Evolutionary conservation across 2,329 filamentous ascomycete genomes (phyloP), one percentile per base, ranked within the genome.

Genomic region (Raffaelea albimanens): DNA sequence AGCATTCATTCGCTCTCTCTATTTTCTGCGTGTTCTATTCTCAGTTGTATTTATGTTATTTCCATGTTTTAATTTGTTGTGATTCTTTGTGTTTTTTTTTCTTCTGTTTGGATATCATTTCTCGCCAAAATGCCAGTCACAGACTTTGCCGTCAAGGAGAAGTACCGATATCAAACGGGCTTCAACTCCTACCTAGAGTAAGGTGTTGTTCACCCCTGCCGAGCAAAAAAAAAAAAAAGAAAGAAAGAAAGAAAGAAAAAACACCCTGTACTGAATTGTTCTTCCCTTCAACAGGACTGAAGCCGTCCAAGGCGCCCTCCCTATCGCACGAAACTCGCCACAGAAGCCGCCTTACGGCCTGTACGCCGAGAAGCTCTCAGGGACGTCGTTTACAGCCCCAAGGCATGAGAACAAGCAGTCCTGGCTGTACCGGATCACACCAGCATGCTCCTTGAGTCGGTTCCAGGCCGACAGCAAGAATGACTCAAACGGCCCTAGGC

Each of bases 131-230:
- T 78, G 74, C 71, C 72, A 9, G 64, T 70, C 50, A 76, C 73
- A 4, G 55, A 63, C 0, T 78, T 78, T 50, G 61, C 63, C 31
- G 60, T 69, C 20, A 59, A 65, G 51, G 74, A 78, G 55, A 75
- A 72, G 57, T 93, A 93, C 70, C 72, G 70, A 50, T 93, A 93
- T 65, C 82, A 82, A 59, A 85, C 81, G 69, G 87, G 87, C 63
- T 90, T 93, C 69, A 76, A 77, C 63, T 80, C 74, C 43, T 83
- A 90, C 61, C 78, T 88, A 63, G 84, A 91, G 84, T 89, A 67
- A 57, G 78, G 9, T 33, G 13, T 13, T n/a, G 20, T 23, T n/a
- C n/a, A n/a, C n/a, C n/a, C n/a, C n/a, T n/a, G n/a, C n/a, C n/a
- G n/a, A n/a, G n/a, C n/a, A n/a, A n/a, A n/a, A n/a, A n/a, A n/a